These are phyloP conservation scores for Lepidium sativum DNA, from an alignment of 345 rosid species.

Conservation along the genomic window DNA sequence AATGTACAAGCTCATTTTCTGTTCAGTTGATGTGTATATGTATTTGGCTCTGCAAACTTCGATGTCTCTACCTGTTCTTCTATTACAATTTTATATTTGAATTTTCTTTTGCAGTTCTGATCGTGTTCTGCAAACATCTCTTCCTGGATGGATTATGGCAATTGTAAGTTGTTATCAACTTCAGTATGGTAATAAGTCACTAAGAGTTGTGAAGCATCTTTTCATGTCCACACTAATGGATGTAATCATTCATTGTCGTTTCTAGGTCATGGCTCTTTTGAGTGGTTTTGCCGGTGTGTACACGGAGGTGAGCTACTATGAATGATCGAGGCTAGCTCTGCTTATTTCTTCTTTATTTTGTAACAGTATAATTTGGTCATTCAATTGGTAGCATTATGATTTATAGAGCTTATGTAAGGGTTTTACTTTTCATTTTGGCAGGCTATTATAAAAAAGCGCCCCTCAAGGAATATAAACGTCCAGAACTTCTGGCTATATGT, in stretches of 20 bases:
- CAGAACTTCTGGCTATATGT: conserved; percentile 94
- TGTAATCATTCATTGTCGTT: not conserved
- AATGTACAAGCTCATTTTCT: not conserved
- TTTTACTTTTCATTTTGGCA: conserved; percentile 33
- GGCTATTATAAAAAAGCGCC: conserved; percentile 92
- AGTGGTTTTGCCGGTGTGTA: conserved; percentile 98
- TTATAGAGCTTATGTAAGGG: not conserved
- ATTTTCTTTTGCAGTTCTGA: conserved; percentile 62
- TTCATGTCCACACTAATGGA: not conserved
- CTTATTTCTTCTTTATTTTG: not conserved
- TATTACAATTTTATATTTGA: not conserved
- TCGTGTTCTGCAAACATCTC: conserved; percentile 83
- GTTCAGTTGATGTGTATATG: not conserved
- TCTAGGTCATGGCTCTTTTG: conserved; percentile 90
- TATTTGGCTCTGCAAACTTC: not conserved
- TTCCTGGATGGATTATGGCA: conserved; percentile 95
- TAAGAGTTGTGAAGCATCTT: not conserved
- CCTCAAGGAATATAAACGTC: conserved; percentile 90
- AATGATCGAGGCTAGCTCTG: not conserved
- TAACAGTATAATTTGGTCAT: too few species aligned
- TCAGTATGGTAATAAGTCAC: conserved; percentile 1
- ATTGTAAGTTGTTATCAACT: conserved; percentile 50
- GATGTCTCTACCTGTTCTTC: too few species aligned
- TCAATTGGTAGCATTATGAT: not conserved
- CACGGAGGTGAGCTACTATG: conserved; percentile 56